Evolutionary conservation across 2,329 filamentous ascomycete species (phyloP).

Genomic region (Fusarium annulatum): DNA sequence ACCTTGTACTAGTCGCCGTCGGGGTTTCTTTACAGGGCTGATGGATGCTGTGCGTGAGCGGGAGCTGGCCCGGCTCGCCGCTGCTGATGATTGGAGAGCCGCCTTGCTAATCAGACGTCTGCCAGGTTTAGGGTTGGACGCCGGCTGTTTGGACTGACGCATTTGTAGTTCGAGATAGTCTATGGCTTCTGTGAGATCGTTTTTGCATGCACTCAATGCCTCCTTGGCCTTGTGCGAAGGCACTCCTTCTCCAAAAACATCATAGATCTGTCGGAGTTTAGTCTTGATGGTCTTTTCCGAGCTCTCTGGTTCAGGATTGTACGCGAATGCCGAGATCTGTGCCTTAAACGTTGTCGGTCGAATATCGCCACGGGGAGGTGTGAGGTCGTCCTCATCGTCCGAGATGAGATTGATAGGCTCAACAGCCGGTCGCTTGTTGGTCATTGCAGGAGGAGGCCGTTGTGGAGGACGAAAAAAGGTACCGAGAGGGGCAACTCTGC

Average conservation of each 20-base stretch:
- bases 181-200: conserved; percentile 53
- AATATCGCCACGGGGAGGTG: conserved; percentile 69
- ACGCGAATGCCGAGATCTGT: conserved; percentile 54
- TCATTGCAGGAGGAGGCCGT: conserved; percentile 38
- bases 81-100: conserved; percentile 37
- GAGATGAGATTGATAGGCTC: conserved; percentile 61
- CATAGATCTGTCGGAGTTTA: conserved; percentile 52
- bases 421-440: conserved; percentile 51
- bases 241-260: conserved; percentile 49
- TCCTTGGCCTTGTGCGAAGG: conserved; percentile 48
- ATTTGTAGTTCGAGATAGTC: conserved; percentile 43
- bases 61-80: conserved; percentile 18
- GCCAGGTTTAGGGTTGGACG: conserved; percentile 38
- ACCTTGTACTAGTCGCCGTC: conserved; percentile 53
- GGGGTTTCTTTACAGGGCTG: conserved; percentile 47
- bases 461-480: conserved; percentile 72
- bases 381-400: conserved; percentile 59
- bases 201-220: conserved; percentile 47
- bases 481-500: conserved; percentile 78
- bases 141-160: conserved; percentile 10
- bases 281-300: conserved; percentile 49
- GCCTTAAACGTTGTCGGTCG: conserved; percentile 68
- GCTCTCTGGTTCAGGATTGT: conserved; percentile 59
- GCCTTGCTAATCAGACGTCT: conserved; percentile 50
- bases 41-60: conserved; percentile 37